These are phyloP conservation scores for Mycena capillaripes DNA, from an alignment of 768 basidiomycete species.

Conservation along the genomic window DNA sequence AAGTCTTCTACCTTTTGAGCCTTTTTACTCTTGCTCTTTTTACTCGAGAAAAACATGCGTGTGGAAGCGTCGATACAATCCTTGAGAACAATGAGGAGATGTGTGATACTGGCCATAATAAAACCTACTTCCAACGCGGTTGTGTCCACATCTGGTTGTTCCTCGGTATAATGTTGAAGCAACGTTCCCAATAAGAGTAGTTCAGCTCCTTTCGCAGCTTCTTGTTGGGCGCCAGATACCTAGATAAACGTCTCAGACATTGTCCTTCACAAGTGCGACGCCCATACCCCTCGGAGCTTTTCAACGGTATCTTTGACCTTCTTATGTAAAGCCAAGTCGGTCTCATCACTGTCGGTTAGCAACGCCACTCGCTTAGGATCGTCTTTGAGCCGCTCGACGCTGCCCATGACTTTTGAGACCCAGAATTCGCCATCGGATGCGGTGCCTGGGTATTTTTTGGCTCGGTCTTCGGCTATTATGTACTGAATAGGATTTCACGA, in stretches of 20 bases:
- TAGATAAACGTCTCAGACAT: constrained; percentile 33
- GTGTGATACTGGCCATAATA: neutral
- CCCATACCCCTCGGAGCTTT: constrained; percentile 61
- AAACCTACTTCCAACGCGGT: constrained; percentile 74
- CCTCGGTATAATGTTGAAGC: constrained; percentile 76
- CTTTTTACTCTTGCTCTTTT: constrained; percentile 55
- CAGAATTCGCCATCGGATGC: constrained; percentile 85
- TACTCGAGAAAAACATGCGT: constrained; percentile 61
- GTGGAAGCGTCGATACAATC: constrained; percentile 70
- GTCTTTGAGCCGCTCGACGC: constrained; percentile 68
- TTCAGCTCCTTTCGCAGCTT: constrained; percentile 77
- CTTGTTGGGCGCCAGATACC: constrained; percentile 58
- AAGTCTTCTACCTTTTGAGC: constrained; percentile 52
- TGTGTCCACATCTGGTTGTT: constrained; percentile 63
- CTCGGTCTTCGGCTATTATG: constrained; percentile 59
- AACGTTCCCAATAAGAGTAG: constrained; percentile 79
- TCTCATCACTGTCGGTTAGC: constrained; percentile 67
- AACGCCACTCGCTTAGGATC: constrained; percentile 77
- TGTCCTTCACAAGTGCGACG: neutral
- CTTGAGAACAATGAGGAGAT: constrained; percentile 50
- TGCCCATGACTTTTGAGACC: constrained; percentile 75
- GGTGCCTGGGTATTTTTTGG: constrained; percentile 68
- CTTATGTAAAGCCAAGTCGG: constrained; percentile 60
- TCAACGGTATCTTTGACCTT: constrained; percentile 59
- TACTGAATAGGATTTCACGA: neutral